Evolutionary conservation across 1,284 basidiomycete genomes (phyloP).

Genomic region (Ceratobasidium sp.): DNA sequence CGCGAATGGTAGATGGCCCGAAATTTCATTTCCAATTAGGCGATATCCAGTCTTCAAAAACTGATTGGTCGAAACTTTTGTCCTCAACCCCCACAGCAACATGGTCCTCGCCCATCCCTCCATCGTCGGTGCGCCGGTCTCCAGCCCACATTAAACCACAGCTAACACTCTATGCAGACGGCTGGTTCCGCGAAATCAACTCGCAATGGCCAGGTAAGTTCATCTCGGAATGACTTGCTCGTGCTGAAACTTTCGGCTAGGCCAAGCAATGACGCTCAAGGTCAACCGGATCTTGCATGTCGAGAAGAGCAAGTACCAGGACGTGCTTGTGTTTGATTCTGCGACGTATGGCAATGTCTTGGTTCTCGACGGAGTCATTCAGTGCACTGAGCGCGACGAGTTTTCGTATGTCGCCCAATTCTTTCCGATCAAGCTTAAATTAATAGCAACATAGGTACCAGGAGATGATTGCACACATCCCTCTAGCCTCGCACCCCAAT

Average conservation of each 20-base stretch:
- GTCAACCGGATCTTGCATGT: constrained; percentile 96
- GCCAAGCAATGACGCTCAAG: constrained; percentile 94
- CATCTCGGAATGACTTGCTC: constrained; percentile 23
- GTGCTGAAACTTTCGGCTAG: constrained; percentile 52
- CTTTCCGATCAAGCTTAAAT: neutral
- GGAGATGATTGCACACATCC: constrained; percentile 99
- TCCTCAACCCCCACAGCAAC: constrained; percentile 3
- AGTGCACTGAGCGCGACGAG: constrained; percentile 98
- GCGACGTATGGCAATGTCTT: constrained; percentile 97
- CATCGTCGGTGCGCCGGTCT: constrained; percentile 38
- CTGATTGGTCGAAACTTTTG: constrained; percentile 38
- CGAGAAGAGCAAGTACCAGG: constrained; percentile 94
- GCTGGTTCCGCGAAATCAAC: constrained; percentile 98
- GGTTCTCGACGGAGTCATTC: constrained; percentile 95
- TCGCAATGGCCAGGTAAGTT: constrained; percentile 91
- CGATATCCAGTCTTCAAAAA: constrained; percentile 14
- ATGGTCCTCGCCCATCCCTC: constrained; percentile 49
- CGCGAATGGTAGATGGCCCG: constrained; percentile 1
- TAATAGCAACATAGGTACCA: constrained; percentile 78
- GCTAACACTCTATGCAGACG: constrained; percentile 68
- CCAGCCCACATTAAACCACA: neutral
- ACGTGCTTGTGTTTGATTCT: constrained; percentile 96
- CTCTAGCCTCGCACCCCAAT: constrained; percentile 95
- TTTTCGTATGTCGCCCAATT: constrained; percentile 81
- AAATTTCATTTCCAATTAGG: constrained; percentile 39